Evolutionary conservation across 2,329 filamentous ascomycete species (phyloP).

Genomic region (Neoascochyta sp.): DNA sequence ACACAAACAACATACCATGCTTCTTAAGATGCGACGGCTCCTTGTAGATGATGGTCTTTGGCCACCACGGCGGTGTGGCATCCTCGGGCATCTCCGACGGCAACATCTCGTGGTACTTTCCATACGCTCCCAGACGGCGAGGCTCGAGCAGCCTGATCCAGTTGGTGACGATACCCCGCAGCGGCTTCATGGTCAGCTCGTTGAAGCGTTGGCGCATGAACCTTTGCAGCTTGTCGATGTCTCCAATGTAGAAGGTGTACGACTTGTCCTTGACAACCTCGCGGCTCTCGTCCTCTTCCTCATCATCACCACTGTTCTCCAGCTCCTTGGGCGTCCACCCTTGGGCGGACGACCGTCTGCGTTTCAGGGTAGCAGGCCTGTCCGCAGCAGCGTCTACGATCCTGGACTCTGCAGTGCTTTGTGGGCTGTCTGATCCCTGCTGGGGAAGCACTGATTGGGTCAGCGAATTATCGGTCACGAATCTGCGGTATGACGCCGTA

Average conservation of each 20-base stretch:
- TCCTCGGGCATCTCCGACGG: conserved; percentile 10
- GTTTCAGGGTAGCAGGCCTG: too few species aligned
- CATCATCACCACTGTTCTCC: conserved; percentile 8
- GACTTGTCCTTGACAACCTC: conserved; percentile 9
- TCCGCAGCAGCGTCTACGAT: too few species aligned
- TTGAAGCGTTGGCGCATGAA: conserved; percentile 25
- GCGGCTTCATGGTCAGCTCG: conserved; percentile 32
- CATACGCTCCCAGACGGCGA: conserved; percentile 20
- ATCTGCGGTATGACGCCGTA: too few species aligned
- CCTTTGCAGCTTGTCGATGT: conserved; percentile 16
- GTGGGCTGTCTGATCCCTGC: too few species aligned
- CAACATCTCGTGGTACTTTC: conserved; percentile 23
- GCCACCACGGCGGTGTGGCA: conserved; percentile 31
- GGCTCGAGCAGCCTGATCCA: conserved; percentile 33
- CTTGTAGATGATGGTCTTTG: conserved; percentile 23
- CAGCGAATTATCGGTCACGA: too few species aligned
- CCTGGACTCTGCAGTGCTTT: too few species aligned
- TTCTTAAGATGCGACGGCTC: conserved; percentile 33
- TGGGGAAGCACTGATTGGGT: too few species aligned
- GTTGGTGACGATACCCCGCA: conserved; percentile 29
- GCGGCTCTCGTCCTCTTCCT: conserved; percentile 8
- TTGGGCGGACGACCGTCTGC: too few species aligned
- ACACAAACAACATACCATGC: conserved; percentile 14
- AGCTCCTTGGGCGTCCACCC: too few species aligned
- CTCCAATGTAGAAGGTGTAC: conserved; percentile 23